Conservation (phyloP, 2,329 filamentous ascomycete genomes). For the Rasamsonia emersonii region DNA sequence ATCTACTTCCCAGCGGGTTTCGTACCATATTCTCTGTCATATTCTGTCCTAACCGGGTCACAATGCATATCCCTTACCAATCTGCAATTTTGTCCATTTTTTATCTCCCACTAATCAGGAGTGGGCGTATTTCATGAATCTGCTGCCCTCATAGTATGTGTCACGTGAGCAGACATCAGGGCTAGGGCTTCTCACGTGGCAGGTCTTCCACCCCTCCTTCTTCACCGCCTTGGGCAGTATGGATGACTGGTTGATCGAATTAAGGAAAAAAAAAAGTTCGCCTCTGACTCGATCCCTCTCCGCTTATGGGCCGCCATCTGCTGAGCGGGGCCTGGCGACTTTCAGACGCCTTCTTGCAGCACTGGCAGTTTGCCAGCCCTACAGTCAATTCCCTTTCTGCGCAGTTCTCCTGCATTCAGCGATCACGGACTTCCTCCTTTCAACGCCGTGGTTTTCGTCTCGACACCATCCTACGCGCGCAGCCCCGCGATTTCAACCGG, state of each 20-base stretch:
- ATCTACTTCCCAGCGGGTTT: too few relatives aligned
- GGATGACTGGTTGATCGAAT: constrained; percentile 9
- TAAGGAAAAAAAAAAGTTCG: constrained; percentile 22
- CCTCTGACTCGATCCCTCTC: constrained; percentile 18
- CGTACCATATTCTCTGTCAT: too few relatives aligned
- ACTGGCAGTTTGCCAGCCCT: constrained; percentile 10
- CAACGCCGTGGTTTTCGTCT: constrained; percentile 8
- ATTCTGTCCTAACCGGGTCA: too few relatives aligned
- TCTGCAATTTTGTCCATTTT: too few relatives aligned
- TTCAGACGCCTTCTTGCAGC: constrained; percentile 21
- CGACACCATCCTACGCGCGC: constrained; percentile 9
- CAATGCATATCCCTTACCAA: too few relatives aligned
- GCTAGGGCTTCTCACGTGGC: too few relatives aligned
- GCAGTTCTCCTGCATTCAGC: constrained; percentile 1
- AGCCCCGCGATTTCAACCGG: constrained; percentile 2
- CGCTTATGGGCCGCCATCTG: constrained; percentile 31
- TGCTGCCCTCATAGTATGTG: too few relatives aligned
- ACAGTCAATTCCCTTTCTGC: constrained; percentile 9
- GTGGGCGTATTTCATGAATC: too few relatives aligned
- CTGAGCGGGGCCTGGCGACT: constrained; percentile 32
- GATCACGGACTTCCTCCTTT: constrained; percentile 4
- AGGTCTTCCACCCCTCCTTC: too few relatives aligned
- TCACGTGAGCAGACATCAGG: too few relatives aligned
- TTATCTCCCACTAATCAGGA: too few relatives aligned
- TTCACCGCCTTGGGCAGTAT: constrained; percentile 20